phyloP scores from a whole-genome alignment of 371 early-diverging fungal genomes.

The Syncephalis plumigaleata region DNA sequence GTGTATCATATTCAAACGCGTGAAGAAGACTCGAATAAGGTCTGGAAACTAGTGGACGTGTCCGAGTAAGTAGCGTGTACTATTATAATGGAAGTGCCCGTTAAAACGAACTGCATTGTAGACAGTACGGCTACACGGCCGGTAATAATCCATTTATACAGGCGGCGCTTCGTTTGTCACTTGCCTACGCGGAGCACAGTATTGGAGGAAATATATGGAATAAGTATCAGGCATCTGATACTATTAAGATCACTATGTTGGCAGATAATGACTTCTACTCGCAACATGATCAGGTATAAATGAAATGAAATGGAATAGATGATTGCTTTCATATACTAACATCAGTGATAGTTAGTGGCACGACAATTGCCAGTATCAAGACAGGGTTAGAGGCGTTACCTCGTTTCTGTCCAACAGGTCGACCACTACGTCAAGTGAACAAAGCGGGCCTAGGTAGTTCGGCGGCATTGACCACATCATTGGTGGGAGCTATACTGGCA shows the following conservation, averaged over 20 bases:
- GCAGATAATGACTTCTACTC: constrained; percentile 95
- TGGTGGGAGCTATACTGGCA: constrained; percentile 58
- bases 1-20: constrained; percentile 14
- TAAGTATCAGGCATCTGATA: constrained; percentile 2
- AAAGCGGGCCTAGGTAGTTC: constrained; percentile 95
- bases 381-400: constrained; percentile 20
- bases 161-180: too few species aligned
- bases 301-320: neutral
- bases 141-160: too few species aligned
- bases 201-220: too few species aligned
- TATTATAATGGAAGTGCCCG: too few species aligned
- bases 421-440: constrained; percentile 55
- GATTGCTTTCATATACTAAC: neutral
- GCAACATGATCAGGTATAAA: constrained; percentile 43
- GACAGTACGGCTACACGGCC: too few species aligned
- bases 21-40: neutral
- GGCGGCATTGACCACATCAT: constrained; percentile 80
- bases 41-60: neutral
- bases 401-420: constrained; percentile 45
- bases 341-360: neutral
- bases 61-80: too few species aligned
- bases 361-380: neutral
- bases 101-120: too few species aligned
- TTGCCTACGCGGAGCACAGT: too few species aligned
- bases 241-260: constrained; percentile 49